These are phyloP conservation scores for Ophiostoma populinum DNA, from an alignment of 2,329 filamentous ascomycete genomes.

Conservation along the genomic window DNA sequence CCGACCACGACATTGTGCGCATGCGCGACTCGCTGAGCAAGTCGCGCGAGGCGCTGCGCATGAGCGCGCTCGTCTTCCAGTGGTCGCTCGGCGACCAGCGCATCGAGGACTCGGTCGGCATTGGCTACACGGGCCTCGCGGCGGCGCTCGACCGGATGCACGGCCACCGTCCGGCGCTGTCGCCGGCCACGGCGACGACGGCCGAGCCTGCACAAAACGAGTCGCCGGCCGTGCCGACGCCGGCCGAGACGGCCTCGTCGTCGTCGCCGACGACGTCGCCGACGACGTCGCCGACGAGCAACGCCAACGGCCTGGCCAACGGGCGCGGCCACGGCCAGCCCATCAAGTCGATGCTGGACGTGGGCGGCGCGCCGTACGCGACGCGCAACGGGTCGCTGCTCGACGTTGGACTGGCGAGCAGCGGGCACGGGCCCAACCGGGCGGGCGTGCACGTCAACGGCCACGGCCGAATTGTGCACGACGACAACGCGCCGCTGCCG, in stretches of 20 bases:
- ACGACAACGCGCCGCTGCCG: conserved; percentile 7
- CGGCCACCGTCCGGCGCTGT: conserved; percentile 15
- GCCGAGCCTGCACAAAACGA: not conserved
- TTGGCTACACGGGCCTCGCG: conserved; percentile 49
- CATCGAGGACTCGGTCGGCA: conserved; percentile 42
- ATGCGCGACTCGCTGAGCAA: conserved; percentile 38
- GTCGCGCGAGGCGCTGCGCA: conserved; percentile 42
- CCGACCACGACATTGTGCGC: conserved; percentile 42
- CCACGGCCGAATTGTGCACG: conserved; percentile 4
- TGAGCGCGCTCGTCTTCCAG: conserved; percentile 47
- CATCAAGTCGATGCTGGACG: conserved; percentile 6
- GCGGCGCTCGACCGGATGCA: conserved; percentile 41
- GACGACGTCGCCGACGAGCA: not conserved
- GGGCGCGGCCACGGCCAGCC: not conserved
- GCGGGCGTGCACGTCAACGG: conserved; percentile 1
- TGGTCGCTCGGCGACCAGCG: conserved; percentile 44
- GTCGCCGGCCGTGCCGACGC: too few species aligned
- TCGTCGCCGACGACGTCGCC: not conserved
- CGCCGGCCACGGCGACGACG: not conserved
- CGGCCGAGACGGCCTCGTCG: not conserved
- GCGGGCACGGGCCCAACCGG: too few species aligned
- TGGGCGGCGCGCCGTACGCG: conserved; percentile 1
- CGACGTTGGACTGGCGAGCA: not conserved
- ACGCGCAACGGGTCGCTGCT: conserved; percentile 4
- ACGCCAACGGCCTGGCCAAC: not conserved